Base-by-base conservation (phyloP, 108 stramenopile species). In the Conticribra guillardii region DNA sequence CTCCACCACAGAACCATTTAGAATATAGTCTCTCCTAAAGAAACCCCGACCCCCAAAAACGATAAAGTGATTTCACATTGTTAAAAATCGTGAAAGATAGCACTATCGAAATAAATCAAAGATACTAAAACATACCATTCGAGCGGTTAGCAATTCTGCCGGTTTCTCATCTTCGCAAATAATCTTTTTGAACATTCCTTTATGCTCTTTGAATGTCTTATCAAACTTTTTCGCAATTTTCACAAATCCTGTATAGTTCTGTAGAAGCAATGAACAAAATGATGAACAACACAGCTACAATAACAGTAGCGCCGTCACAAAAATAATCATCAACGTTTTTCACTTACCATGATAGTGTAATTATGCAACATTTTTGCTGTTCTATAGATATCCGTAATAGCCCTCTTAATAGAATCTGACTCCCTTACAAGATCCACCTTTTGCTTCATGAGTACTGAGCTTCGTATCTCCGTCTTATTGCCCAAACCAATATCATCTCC, bases 151-250 rank as follows among this genome's bases (percentile, higher is more conserved):
- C 19, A 64, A 54, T 65, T 90, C 87, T 18, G 85, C 81, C 34
- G 73, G 80, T 37, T 86, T 86, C 21, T 85, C 90, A 58, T 88
- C 90, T 49, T 89, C 79, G 34, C 87, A 90, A 52, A 86, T 82
- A 45, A 74, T 74, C 8, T 68, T 70, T 30, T 89, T 83, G 81
- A 79, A 87, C n/a, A 60, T 50, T 37, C 86, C 89, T 72, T 92
- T 89, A 29, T 76, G 64, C 14, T 81, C 69, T 19, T 82, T 70
- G 19, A 96, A 64, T 0, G 82, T 80, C 60, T 97, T 97, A 84
- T 96, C 94, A 73, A 90, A 82, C 77, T 97, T 97, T 65, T 97
- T 97, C 26, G 92, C 77, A 58, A 97, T 92, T 78, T 97, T 97
- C 48, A 96, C 84, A 76, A 94, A 93, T 9, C 94, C 97, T 2